These are phyloP conservation scores for Fusarium oxysporum DNA, from an alignment of 2,329 filamentous ascomycete genomes.

Conservation along the genomic window DNA sequence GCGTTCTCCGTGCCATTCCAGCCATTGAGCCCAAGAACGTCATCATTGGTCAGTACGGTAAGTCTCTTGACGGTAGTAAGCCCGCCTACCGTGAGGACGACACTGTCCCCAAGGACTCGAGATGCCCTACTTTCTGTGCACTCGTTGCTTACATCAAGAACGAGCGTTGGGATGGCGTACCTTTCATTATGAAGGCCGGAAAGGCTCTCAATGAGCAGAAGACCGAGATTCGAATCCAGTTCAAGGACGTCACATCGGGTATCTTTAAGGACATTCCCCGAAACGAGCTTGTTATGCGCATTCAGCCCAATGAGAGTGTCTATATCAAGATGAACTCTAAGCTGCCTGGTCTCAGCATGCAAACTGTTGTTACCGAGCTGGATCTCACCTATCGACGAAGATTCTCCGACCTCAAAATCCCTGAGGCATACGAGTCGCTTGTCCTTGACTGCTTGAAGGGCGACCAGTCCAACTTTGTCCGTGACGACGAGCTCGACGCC, in stretches of 20 bases:
- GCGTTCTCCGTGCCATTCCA: slow-evolving; percentile 92
- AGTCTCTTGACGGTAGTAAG: slow-evolving; percentile 95
- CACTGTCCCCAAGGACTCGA: slow-evolving; percentile 95
- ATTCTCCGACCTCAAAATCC: slow-evolving; percentile 99
- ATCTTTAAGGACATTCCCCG: slow-evolving; percentile 99
- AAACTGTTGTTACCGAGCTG: slow-evolving; percentile 98
- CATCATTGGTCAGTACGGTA: slow-evolving; percentile 98
- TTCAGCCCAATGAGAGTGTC: slow-evolving; percentile 98
- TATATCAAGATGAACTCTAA: slow-evolving; percentile 99
- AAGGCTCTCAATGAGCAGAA: slow-evolving; percentile 99
- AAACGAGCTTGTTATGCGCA: slow-evolving; percentile 98
- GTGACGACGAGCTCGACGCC: slow-evolving; percentile 95
- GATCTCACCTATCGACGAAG: slow-evolving; percentile 97
- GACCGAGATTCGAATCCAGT: slow-evolving; percentile 98
- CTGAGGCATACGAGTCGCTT: slow-evolving; percentile 97
- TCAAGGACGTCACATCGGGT: slow-evolving; percentile 98
- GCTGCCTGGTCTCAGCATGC: slow-evolving; percentile 97
- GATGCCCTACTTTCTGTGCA: slow-evolving; percentile 98
- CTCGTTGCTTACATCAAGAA: slow-evolving; percentile 99
- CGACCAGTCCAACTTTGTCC: slow-evolving; percentile 99
- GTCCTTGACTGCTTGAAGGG: slow-evolving; percentile 98
- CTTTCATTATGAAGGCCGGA: slow-evolving; percentile 99
- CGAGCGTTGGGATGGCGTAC: slow-evolving; percentile 98
- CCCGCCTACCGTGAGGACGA: slow-evolving; percentile 99
- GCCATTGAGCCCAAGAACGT: slow-evolving; percentile 99